Evolutionary conservation across 1,139 yeast genomes (phyloP), one percentile per base, ranked within the genome.

Genomic region (Geotrichum klebahnii): DNA sequence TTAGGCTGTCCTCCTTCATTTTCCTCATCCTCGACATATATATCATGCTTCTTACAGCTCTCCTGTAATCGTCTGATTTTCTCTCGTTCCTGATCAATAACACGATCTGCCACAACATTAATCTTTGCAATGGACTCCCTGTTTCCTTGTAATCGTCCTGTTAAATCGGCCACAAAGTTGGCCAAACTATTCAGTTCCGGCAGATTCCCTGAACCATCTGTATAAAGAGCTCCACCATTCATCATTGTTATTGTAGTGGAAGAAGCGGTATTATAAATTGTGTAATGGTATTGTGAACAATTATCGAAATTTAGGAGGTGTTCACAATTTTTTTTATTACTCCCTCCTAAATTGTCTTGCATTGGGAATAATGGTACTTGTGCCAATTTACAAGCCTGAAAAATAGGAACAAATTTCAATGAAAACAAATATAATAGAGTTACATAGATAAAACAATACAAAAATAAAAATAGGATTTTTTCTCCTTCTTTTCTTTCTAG

Each of bases 181-280:
- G 43, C 10, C 37, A 50, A 6, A 12, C 34, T 37, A 17, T 42
- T 45, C 9, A 50, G 45, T 31, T 50, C 50, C 2, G 50, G 47
- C 10, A 44, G 44, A 17, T 50, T 46, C 20, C 50, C 53, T 3
- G 53, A 41, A 10, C 37, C 45, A 24, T 48, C 48, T 32, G 48
- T 48, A 28, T 36, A 48, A 4, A 48, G 37, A 29, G 51, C 51
- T 9, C 51, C 47, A 28, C 38, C 47, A 17, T 48, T 48, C 39
- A 43, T 48, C 42, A 38, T 45, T 26, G 6, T 26, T 26, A 10
- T 26, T 26, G 10, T n/a, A n/a, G n/a, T n/a, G n/a, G n/a, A n/a
- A n/a, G n/a, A n/a, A n/a, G n/a, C n/a, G n/a, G n/a, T n/a, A n/a
- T n/a, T n/a, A n/a, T n/a, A n/a, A n/a, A n/a, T n/a, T n/a, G n/a